These are phyloP conservation scores for Cyberlindnera euphorbiiphila DNA, from an alignment of 805 yeast genomes.

Conservation along the genomic window DNA sequence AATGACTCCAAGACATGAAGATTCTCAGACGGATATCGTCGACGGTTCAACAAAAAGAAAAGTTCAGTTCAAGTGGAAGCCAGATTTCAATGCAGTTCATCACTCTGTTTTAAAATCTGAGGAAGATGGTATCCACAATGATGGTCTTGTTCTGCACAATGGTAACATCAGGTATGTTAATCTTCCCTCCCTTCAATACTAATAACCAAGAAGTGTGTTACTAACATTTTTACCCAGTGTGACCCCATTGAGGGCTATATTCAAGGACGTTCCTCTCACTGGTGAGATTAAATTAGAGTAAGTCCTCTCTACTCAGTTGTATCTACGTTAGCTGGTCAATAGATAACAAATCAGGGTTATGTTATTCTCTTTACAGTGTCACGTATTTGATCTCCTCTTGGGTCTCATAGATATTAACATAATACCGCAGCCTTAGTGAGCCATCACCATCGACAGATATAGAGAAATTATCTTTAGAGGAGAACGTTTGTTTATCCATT, in stretches of 20 bases:
- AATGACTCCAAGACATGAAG: slow-evolving; percentile 11
- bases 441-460: not conserved
- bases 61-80: slow-evolving; percentile 72
- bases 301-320: too few relatives aligned
- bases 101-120: slow-evolving; percentile 40
- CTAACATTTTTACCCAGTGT: slow-evolving; percentile 43
- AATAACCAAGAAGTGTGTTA: slow-evolving; percentile 4
- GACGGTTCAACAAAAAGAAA: slow-evolving; percentile 41
- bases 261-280: slow-evolving; percentile 47
- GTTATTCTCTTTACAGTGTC: too few relatives aligned
- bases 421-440: too few relatives aligned
- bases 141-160: slow-evolving; percentile 30
- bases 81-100: slow-evolving; percentile 70
- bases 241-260: slow-evolving; percentile 71
- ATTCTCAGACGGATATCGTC: slow-evolving; percentile 40
- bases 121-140: slow-evolving; percentile 27
- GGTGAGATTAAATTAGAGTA: slow-evolving; percentile 54
- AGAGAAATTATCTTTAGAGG: too few relatives aligned
- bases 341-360: too few relatives aligned
- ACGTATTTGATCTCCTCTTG: too few relatives aligned
- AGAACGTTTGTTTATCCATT: slow-evolving; percentile 28
- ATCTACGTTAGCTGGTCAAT: too few relatives aligned
- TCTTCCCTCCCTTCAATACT: not conserved
- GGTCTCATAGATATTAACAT: too few relatives aligned
- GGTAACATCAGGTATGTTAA: slow-evolving; percentile 28